A percentile compares a stretch with the other conserved stretches of the same genome.
phyloP scores from a whole-genome alignment of 1,139 yeast genomes.

The Yamadazyma epiphylla region DNA sequence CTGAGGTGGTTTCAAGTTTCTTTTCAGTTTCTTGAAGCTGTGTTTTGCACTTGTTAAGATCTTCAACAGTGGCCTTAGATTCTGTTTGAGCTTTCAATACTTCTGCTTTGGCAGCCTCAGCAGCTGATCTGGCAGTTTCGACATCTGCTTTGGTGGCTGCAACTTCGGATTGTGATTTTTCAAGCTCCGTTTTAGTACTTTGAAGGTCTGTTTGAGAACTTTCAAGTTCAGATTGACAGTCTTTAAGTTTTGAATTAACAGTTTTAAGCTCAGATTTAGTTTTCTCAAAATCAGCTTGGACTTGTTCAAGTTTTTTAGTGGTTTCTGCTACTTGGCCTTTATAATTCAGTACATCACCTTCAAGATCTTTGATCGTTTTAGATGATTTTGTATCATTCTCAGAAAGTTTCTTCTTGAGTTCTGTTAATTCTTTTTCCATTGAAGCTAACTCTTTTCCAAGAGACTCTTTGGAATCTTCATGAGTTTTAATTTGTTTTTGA shows the following conservation, averaged over 20 bases:
- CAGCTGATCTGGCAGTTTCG: too few species aligned
- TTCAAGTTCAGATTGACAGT: too few species aligned
- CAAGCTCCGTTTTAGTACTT: constrained; percentile 28
- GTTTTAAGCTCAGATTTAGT: constrained; percentile 30
- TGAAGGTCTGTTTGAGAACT: constrained; percentile 26
- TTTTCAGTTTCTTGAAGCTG: constrained; percentile 27
- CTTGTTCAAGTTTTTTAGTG: too few species aligned
- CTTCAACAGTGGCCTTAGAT: constrained; percentile 19
- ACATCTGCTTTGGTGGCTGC: too few species aligned
- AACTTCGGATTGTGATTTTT: constrained; percentile 24
- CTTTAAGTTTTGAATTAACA: constrained; percentile 34
- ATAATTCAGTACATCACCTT: too few species aligned
- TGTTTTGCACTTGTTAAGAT: constrained; percentile 19
- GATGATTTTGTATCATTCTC: background rate
- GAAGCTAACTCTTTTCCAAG: background rate
- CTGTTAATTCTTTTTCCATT: constrained; percentile 1
- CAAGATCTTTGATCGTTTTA: background rate
- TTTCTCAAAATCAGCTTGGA: too few species aligned
- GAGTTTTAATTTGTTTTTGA: background rate
- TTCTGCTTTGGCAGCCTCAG: constrained; percentile 27
- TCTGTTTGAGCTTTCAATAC: constrained; percentile 24
- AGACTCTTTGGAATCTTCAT: background rate
- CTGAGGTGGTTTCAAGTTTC: constrained; percentile 70
- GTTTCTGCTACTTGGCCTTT: too few species aligned
- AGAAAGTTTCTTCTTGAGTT: background rate